Percentiles rank a stretch among this genome's conserved stretches.
Conservation (phyloP, 1,284 basidiomycete species). For the Fomes fomentarius region DNA sequence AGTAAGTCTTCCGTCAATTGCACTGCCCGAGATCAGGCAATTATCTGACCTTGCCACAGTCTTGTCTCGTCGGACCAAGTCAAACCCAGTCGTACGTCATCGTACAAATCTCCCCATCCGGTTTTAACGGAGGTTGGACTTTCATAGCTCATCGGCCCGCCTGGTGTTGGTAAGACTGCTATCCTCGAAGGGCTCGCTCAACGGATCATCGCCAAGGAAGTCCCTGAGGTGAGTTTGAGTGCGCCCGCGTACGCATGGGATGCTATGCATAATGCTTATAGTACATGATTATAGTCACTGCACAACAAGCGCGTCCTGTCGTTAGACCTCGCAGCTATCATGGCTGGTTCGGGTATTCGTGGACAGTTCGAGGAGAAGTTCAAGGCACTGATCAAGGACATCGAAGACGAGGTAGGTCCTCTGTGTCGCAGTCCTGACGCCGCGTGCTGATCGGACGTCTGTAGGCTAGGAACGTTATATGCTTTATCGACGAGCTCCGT, state of each 20-base stretch:
- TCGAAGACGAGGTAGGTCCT: slow-evolving; percentile 73
- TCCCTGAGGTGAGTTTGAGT: slow-evolving; percentile 72
- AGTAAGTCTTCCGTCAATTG: slow-evolving; percentile 52
- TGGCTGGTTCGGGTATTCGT: slow-evolving; percentile 88
- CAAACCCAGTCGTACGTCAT: slow-evolving; percentile 77
- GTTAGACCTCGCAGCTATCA: slow-evolving; percentile 79
- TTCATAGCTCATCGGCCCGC: slow-evolving; percentile 77
- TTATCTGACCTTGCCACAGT: slow-evolving; percentile 42
- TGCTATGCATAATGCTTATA: slow-evolving; percentile 2
- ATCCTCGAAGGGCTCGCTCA: slow-evolving; percentile 91
- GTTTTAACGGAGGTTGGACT: neutral
- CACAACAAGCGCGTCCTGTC: slow-evolving; percentile 83
- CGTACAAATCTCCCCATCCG: neutral
- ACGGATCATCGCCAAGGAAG: slow-evolving; percentile 88
- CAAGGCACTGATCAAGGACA: slow-evolving; percentile 84
- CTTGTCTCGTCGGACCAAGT: slow-evolving; percentile 81
- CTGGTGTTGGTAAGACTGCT: slow-evolving; percentile 91
- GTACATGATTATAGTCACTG: slow-evolving; percentile 58
- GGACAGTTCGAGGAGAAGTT: slow-evolving; percentile 95
- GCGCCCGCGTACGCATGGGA: too few relatives aligned
- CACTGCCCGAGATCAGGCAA: neutral
- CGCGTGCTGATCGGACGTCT: neutral
- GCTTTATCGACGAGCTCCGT: slow-evolving; percentile 94
- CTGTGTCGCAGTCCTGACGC: neutral
- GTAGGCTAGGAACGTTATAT: slow-evolving; percentile 74